Evolutionary conservation across 345 rosid genomes (phyloP), one percentile per base, ranked within the genome.

Genomic region (Arabidopsis thaliana): DNA sequence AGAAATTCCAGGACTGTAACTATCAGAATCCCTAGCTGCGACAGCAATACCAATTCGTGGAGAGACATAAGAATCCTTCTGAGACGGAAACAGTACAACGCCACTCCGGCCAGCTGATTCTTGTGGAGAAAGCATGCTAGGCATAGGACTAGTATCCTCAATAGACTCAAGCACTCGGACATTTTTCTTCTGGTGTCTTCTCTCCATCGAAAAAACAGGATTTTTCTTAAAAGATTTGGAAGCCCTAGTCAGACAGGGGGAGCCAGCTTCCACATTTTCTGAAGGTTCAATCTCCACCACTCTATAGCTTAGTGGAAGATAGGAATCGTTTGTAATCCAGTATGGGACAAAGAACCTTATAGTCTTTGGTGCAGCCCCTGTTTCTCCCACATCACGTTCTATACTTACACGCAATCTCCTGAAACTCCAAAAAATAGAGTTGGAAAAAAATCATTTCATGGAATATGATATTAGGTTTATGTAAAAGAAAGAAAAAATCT

Each of bases 61-160:
- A 36, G 95, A 87, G 28, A 83, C 84, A 82, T 84, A 88, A 56
- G 91, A 76, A 78, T 94, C 98, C 77, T 90, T 94, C 70, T 91
- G 98, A 37, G 96, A 88, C 40, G 88, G 78, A 77, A 91, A 91
- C 68, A 83, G 62, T 56, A 72, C 66, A 61, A 87, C 86, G 25
- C 96, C 96, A 79, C 91, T 83, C 58, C 89, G 88, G 68, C 91
- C 84, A 28, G 90, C 89, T 80, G 87, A 84, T 50, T 95, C 99
- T 74, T 90, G 97, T 40, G 93, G 97, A 74, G 99, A 95, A 84
- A 95, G 86, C 99, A 95, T 95, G 82, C 93, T 89, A 73, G 99
- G 96, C 61, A 82, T 73, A 13, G 96, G 93, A 82, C 89, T 89
- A 58, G 88, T 90, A 78, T 95, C 99, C 81, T 89, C 98, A 59